Percentiles rank a stretch among this genome's conserved stretches.
Conservation (phyloP, 2,329 filamentous ascomycete species). For the Albifimbria verrucaria region DNA sequence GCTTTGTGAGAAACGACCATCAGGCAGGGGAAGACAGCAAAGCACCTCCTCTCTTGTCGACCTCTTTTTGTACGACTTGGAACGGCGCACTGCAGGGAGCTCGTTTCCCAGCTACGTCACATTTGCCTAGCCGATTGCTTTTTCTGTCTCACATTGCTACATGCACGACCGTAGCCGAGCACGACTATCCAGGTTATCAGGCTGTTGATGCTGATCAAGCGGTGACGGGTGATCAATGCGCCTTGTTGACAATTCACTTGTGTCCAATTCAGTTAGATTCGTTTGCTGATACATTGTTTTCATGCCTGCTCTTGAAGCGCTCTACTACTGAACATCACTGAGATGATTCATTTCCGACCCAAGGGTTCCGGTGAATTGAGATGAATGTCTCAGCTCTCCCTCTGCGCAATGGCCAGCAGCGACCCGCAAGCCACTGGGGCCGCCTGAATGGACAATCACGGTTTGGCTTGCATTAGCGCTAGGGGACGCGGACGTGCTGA, state of each 20-base stretch:
- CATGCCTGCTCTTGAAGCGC: no score
- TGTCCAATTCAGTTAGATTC: background rate
- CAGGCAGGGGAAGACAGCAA: background rate
- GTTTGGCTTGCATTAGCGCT: background rate
- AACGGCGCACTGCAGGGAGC: background rate
- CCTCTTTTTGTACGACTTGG: background rate
- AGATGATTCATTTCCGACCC: background rate
- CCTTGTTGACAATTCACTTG: no score
- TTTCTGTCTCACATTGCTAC: background rate
- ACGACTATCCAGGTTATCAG: no score
- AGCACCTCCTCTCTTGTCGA: background rate
- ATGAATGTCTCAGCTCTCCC: background rate
- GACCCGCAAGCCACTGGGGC: background rate
- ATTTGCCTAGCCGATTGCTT: background rate
- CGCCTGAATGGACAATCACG: background rate
- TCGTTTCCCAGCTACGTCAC: conserved; percentile 1
- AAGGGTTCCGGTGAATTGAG: background rate
- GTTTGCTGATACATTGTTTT: background rate
- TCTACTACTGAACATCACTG: no score
- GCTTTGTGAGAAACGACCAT: no score
- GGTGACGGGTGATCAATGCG: no score
- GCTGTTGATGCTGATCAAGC: no score
- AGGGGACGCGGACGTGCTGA: background rate
- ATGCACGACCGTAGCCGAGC: background rate
- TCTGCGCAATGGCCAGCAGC: background rate